A percentile compares a stretch with the other conserved stretches of the same genome.
These are phyloP conservation scores for Talaromyces sp. DNA, from an alignment of 2,329 filamentous ascomycete species.

Conservation along the genomic window DNA sequence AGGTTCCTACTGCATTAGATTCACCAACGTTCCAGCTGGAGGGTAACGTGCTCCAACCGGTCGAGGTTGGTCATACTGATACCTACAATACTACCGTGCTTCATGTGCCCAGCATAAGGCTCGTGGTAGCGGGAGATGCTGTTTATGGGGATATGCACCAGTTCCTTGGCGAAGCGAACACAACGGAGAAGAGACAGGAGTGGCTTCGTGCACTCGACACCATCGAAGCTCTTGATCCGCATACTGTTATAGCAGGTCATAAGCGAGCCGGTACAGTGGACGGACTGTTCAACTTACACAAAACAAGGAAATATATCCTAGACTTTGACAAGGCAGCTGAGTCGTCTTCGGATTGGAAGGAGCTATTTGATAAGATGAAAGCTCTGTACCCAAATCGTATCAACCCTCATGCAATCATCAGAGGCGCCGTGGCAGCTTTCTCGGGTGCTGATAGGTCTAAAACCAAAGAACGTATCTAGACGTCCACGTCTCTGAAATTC, in stretches of 20 bases:
- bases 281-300: constrained; percentile 22
- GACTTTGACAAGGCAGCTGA: constrained; percentile 12
- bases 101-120: constrained; percentile 27
- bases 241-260: constrained; percentile 29
- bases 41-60: constrained; percentile 13
- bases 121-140: constrained; percentile 36
- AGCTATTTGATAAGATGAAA: neutral
- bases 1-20: neutral
- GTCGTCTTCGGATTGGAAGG: neutral
- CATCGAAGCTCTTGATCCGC: constrained; percentile 26
- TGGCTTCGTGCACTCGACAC: constrained; percentile 31
- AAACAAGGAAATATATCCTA: constrained; percentile 24
- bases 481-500: too few relatives aligned
- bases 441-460: too few relatives aligned
- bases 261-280: constrained; percentile 21
- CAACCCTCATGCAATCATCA: neutral
- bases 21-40: constrained; percentile 8
- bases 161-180: constrained; percentile 31
- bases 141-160: constrained; percentile 36
- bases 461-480: too few relatives aligned
- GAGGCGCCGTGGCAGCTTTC: neutral
- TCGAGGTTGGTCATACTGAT: constrained; percentile 24
- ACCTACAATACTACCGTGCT: constrained; percentile 30
- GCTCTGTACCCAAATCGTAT: neutral
- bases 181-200: constrained; percentile 21